These are phyloP conservation scores for Deinandra increscens DNA, from an alignment of 129 eudicot species.

Conservation along the genomic window DNA sequence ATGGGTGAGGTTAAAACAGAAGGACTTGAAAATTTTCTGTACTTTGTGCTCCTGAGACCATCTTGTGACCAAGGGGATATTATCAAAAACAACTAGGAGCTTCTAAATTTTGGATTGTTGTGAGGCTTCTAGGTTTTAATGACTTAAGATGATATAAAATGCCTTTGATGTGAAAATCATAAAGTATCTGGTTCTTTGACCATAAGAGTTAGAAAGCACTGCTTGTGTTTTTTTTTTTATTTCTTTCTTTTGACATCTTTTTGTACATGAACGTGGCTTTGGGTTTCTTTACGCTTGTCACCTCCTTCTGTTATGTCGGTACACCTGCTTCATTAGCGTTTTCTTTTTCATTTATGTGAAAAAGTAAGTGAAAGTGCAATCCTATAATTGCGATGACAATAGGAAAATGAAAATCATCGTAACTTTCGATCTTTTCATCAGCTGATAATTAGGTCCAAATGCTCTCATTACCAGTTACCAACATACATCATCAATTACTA, in stretches of 20 bases:
- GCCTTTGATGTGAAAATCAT: slow-evolving; percentile 8
- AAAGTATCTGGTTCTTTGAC: slow-evolving; percentile 27
- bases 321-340: too few relatives aligned
- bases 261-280: too few relatives aligned
- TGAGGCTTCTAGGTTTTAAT: slow-evolving; percentile 17
- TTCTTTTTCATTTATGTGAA: too few relatives aligned
- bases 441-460: too few relatives aligned
- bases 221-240: slow-evolving; percentile 12
- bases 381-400: too few relatives aligned
- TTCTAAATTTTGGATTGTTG: slow-evolving; percentile 50
- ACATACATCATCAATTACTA: too few relatives aligned
- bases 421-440: too few relatives aligned
- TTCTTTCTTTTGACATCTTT: background rate
- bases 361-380: too few relatives aligned
- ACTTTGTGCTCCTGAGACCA: slow-evolving; percentile 24
- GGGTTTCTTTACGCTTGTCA: too few relatives aligned
- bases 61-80: background rate
- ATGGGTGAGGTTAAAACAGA: slow-evolving; percentile 33
- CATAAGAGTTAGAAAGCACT: slow-evolving; percentile 8
- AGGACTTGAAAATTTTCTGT: slow-evolving; percentile 15
- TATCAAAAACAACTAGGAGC: slow-evolving; percentile 28
- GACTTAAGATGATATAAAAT: background rate
- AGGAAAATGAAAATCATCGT: too few relatives aligned
- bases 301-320: too few relatives aligned
- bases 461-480: too few relatives aligned